Base-by-base conservation (phyloP, 192 early-diverging fungal species). In the Phycomyces blakesleeanus region DNA sequence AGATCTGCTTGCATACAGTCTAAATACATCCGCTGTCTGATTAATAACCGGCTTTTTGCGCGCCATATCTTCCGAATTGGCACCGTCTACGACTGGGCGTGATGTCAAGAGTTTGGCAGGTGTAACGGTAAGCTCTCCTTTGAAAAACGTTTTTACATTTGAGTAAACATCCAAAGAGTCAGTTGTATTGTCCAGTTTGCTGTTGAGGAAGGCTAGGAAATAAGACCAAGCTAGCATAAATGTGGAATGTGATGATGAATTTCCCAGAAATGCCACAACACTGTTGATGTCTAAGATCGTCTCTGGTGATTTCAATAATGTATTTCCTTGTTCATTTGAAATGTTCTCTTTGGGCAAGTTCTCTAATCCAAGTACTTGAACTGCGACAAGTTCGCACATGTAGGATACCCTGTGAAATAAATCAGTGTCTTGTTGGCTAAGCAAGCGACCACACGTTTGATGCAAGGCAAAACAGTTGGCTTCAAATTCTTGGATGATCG, bases 201-300 rank as follows among this genome's bases (percentile, higher is more conserved):
- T 44, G 21, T 63, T 51, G 1, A 70, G 14, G 26, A 34, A 27
- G 0, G 58, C 55, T 34, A 80, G 60, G 2, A 80, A 65, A 61
- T 59, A 72, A n/a, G 72, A 72, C 78, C 78, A 80, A 0, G 75
- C 78, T 22, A 80, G 59, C 22, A 80, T 66, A 29, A 77, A 76
- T 25, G 67, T 56, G 2, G 73, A 61, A 38, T 75, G 64, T 39
- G 64, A 61, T 29, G 67, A 68, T 22, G 67, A 63, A 9, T 64
- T 52, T 3, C 69, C 78, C 44, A 72, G 57, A 9, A 47, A 51
- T 24, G 71, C 61, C 3, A 71, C 70, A 5, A 60, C 50, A 9
- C 59, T 58, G 29, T 77, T 80, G 44, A 77, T 73, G 10, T 53
- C 34, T 10, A 58, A 2, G 15, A 78, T 59, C 21, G 61, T 66